Evolutionary conservation across 768 basidiomycete genomes (phyloP).

Genomic region (Chiua virens): DNA sequence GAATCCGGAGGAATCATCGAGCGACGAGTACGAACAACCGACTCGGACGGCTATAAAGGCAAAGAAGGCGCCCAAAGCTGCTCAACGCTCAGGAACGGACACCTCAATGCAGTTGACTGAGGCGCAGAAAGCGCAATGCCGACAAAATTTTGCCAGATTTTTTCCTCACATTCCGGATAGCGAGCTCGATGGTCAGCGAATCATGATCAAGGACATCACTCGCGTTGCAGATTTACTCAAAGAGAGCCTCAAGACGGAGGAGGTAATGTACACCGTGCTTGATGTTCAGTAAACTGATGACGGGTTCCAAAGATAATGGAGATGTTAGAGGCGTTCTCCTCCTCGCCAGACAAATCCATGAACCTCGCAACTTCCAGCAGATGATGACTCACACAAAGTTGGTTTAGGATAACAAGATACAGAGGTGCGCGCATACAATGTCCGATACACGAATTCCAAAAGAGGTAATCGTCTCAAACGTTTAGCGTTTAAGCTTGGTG

Average conservation of each 20-base stretch:
- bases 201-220: conserved; percentile 68
- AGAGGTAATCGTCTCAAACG: conserved; percentile 1
- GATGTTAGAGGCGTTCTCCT: conserved; percentile 79
- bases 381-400: conserved; percentile 68
- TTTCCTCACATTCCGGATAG: conserved; percentile 56
- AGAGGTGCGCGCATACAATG: conserved; percentile 1
- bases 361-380: conserved; percentile 65
- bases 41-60: neutral
- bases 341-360: conserved; percentile 67
- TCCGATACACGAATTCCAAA: neutral
- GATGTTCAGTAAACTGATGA: neutral
- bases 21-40: conserved; percentile 32
- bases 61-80: conserved; percentile 8
- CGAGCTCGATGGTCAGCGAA: conserved; percentile 50
- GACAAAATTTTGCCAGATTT: conserved; percentile 68
- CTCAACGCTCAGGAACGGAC: neutral
- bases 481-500: conserved; percentile 1
- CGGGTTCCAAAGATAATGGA: conserved; percentile 61
- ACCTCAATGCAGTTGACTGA: conserved; percentile 39
- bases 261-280: conserved; percentile 44
- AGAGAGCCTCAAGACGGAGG: conserved; percentile 72
- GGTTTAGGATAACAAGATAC: conserved; percentile 8
- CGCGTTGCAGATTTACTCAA: conserved; percentile 60
- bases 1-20: conserved; percentile 25
- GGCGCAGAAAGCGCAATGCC: conserved; percentile 53